Evolutionary conservation across 306 rosid genomes (phyloP), one percentile per base, ranked within the genome.

Genomic region (Vachellia collinsii): DNA sequence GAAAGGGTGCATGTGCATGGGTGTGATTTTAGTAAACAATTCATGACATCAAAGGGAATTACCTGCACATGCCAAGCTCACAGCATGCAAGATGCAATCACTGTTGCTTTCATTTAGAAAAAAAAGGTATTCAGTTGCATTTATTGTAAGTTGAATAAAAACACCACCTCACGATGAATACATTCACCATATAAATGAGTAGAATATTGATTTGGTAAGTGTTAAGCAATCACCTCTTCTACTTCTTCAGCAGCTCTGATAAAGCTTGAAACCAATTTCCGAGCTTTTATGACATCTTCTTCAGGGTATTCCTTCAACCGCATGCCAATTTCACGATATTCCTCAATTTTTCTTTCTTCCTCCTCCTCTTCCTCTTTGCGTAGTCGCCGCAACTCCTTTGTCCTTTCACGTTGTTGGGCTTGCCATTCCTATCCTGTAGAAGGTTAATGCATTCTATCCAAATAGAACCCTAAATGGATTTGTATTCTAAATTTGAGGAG

Each of bases 191-290:
- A 12, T 22, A 11, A 11, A 59, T 38, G n/a, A 56, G 53, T 13
- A 65, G 46, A 39, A 76, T 4, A 72, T 62, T 23, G 36, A 47
- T 61, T 37, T 61, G 25, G 38, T 59, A 75, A 81, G 67, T 62
- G 56, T 74, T n/a, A 78, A 75, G 68, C 54, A 70, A 75, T 78
- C 86, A 93, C 99, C 97, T 91, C 93, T 88, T 95, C 99, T 75
- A 95, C 96, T 89, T 95, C 98, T 77, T 95, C 99, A 39, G 88
- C 92, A 13, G 98, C 88, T 83, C 84, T 88, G 59, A 95, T 83
- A 22, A 95, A 89, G 89, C 91, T 93, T 0, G 99, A 83, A 84
- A 95, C 88, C 83, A 95, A 80, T 80, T 70, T 90, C 56, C 96
- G 81, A 22, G 99, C 99, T 59, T 90, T 89, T 66, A 71, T 81